Evolutionary conservation across 495 filamentous ascomycete genomes (phyloP).

Genomic region (Daldinia concentrica): DNA sequence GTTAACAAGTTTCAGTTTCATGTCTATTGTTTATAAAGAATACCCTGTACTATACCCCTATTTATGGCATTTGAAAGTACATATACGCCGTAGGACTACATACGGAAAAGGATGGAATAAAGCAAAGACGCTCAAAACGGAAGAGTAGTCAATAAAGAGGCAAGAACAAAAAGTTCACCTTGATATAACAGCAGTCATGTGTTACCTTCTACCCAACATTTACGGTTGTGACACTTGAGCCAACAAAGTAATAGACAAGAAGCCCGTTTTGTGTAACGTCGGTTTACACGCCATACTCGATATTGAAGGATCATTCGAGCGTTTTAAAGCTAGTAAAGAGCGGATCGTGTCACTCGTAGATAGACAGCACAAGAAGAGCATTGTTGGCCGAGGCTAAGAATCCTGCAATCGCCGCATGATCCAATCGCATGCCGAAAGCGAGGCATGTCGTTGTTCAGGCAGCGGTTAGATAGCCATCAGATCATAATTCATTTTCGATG

Average conservation of each 20-base stretch:
- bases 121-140: constrained; percentile 1
- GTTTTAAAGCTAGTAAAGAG: neutral
- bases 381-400: constrained; percentile 22
- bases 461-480: constrained; percentile 30
- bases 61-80: constrained; percentile 12
- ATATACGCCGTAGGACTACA: constrained; percentile 22
- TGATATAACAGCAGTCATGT: constrained; percentile 10
- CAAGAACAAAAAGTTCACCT: constrained; percentile 16
- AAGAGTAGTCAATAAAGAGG: constrained; percentile 13
- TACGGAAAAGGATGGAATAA: constrained; percentile 12
- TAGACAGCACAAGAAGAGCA: constrained; percentile 12
- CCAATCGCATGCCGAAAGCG: constrained; percentile 15
- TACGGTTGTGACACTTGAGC: constrained; percentile 8
- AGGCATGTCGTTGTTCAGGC: constrained; percentile 20
- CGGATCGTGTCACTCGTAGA: constrained; percentile 18
- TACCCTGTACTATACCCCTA: constrained; percentile 42
- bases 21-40: constrained; percentile 39
- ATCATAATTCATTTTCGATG: constrained; percentile 24
- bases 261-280: constrained; percentile 9
- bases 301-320: neutral
- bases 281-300: neutral
- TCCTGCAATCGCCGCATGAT: constrained; percentile 25
- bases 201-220: constrained; percentile 2
- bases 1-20: constrained; percentile 25
- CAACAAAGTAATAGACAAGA: constrained; percentile 15